Conservation (phyloP, 805 yeast genomes). For the Metschnikowia peoriensis region DNA sequence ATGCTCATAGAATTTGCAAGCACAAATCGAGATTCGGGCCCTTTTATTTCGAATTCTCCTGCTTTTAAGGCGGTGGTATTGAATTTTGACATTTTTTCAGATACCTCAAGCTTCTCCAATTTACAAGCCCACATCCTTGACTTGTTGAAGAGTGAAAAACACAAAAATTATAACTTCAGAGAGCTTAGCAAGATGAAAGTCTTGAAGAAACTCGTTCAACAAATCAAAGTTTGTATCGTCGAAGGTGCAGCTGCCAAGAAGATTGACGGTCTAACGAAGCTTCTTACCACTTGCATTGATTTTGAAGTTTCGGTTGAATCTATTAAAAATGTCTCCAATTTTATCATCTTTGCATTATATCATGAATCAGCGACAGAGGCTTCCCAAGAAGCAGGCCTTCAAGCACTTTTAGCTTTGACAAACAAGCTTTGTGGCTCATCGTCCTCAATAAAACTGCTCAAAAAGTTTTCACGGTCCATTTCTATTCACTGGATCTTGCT, state of each 20-base stretch:
- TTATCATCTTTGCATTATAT: conserved; percentile 52
- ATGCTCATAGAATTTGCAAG: conserved; percentile 1
- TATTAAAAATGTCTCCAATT: conserved; percentile 46
- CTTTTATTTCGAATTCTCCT: conserved; percentile 47
- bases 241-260: conserved; percentile 12
- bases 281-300: conserved; percentile 24
- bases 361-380: conserved; percentile 26
- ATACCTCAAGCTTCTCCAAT: conserved; percentile 51
- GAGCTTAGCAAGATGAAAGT: conserved; percentile 54
- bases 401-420: conserved; percentile 30
- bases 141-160: conserved; percentile 53
- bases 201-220: conserved; percentile 48
- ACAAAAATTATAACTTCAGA: conserved; percentile 47
- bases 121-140: conserved; percentile 58
- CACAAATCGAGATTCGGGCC: neutral
- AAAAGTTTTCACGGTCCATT: conserved; percentile 49
- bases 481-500: conserved; percentile 66
- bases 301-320: conserved; percentile 53
- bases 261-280: conserved; percentile 18
- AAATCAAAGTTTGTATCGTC: conserved; percentile 35
- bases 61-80: conserved; percentile 54
- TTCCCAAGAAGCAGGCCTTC: conserved; percentile 35
- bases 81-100: conserved; percentile 62
- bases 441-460: conserved; percentile 37
- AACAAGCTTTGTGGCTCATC: conserved; percentile 42